A percentile compares a stretch with the other conserved stretches of the same genome.
phyloP scores from a whole-genome alignment of 208 protist genomes.

The Leishmania martiniquensis region DNA sequence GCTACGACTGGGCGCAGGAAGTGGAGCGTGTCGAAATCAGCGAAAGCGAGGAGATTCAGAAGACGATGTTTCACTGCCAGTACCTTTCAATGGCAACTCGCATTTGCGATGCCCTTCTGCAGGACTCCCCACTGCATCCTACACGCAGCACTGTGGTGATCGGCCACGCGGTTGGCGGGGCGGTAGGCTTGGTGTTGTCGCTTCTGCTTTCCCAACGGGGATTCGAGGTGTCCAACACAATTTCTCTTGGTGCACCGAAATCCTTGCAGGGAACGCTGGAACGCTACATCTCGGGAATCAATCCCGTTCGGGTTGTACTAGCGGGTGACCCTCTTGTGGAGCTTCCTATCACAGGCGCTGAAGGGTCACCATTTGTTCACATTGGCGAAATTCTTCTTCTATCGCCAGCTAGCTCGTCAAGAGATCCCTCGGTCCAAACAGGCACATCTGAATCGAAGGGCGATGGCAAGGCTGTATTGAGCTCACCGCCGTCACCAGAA shows the following conservation, averaged over 20 bases:
- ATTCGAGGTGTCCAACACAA: conserved; percentile 73
- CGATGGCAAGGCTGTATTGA: neutral
- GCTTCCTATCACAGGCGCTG: conserved; percentile 74
- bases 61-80: conserved; percentile 69
- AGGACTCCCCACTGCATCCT: conserved; percentile 74
- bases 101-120: conserved; percentile 59
- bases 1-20: conserved; percentile 67
- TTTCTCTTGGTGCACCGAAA: conserved; percentile 82
- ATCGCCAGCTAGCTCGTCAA: conserved; percentile 10
- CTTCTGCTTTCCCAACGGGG: conserved; percentile 64
- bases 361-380: conserved; percentile 78
- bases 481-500: neutral
- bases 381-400: conserved; percentile 81
- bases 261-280: conserved; percentile 60
- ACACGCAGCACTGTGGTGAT: conserved; percentile 78
- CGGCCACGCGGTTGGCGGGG: conserved; percentile 79
- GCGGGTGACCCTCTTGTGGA: conserved; percentile 84
- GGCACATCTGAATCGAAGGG: neutral
- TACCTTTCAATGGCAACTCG: conserved; percentile 54
- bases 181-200: conserved; percentile 57
- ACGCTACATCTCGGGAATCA: conserved; percentile 65
- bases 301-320: conserved; percentile 78
- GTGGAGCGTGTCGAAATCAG: conserved; percentile 74
- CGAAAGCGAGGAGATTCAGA: conserved; percentile 74
- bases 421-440: neutral